Percentiles rank a stretch among this genome's conserved stretches.
Conservation (phyloP, 352 stramenopile genomes). For the Pythium folliculosum region DNA sequence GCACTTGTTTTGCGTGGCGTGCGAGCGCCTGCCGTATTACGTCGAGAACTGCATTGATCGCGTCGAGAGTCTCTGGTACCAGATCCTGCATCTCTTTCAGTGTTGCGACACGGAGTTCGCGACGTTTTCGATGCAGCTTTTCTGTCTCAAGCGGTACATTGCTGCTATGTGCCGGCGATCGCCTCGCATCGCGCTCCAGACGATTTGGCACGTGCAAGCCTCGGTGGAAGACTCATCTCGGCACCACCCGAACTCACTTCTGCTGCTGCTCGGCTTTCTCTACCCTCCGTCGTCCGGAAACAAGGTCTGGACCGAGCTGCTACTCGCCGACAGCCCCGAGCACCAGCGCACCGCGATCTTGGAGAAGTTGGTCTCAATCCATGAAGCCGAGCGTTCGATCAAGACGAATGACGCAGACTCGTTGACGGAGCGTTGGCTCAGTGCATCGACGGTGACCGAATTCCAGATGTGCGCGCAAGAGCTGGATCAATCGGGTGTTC, state of each 20-base stretch:
- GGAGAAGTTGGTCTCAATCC: slow-evolving; percentile 37
- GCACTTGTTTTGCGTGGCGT: slow-evolving; percentile 63
- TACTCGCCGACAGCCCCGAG: slow-evolving; percentile 59
- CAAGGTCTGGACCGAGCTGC: slow-evolving; percentile 60
- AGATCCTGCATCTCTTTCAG: slow-evolving; percentile 78
- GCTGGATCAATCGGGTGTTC: slow-evolving; percentile 42
- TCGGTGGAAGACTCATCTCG: slow-evolving; percentile 55
- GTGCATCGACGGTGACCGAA: slow-evolving; percentile 44
- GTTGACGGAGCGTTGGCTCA: slow-evolving; percentile 62
- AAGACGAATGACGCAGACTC: slow-evolving; percentile 52
- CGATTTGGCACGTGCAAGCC: slow-evolving; percentile 80
- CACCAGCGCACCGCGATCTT: slow-evolving; percentile 59
- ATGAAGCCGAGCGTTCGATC: slow-evolving; percentile 40
- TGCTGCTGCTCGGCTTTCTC: slow-evolving; percentile 63
- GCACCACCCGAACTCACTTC: slow-evolving; percentile 60
- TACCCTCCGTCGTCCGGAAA: slow-evolving; percentile 40
- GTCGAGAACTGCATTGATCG: slow-evolving; percentile 74
- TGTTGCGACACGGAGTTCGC: slow-evolving; percentile 61
- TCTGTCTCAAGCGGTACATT: slow-evolving; percentile 69
- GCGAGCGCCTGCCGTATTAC: slow-evolving; percentile 71
- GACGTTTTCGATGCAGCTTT: slow-evolving; percentile 51
- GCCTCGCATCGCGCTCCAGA: slow-evolving; percentile 72
- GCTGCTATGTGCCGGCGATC: slow-evolving; percentile 70
- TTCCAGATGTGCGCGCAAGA: slow-evolving; percentile 57
- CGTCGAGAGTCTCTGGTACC: slow-evolving; percentile 79